Conservation (phyloP, 2,329 filamentous ascomycete species). For the Neoarthrinium moseri region DNA sequence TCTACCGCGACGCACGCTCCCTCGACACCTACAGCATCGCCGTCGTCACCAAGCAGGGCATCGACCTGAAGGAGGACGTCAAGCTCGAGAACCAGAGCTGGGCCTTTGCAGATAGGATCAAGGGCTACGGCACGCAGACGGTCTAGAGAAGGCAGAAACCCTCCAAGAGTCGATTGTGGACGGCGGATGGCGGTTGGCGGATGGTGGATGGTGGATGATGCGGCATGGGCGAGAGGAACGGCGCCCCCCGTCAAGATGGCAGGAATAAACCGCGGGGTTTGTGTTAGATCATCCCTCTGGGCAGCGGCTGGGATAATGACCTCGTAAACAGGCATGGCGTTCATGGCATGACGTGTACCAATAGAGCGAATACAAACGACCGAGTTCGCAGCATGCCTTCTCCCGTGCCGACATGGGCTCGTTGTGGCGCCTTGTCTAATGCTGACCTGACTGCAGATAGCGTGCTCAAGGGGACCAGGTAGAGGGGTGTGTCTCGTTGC, state of each 20-base stretch:
- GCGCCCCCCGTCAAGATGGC: too few relatives aligned
- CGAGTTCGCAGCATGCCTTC: neutral
- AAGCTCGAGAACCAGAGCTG: slow-evolving; percentile 95
- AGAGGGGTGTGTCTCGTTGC: too few relatives aligned
- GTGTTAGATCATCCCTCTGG: too few relatives aligned
- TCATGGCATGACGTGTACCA: neutral
- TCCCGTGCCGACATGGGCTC: too few relatives aligned
- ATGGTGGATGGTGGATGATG: neutral
- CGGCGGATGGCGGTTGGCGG: neutral
- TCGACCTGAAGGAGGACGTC: slow-evolving; percentile 80
- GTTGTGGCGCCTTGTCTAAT: too few relatives aligned
- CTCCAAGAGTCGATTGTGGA: neutral
- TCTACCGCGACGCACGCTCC: slow-evolving; percentile 93
- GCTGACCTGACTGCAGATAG: too few relatives aligned
- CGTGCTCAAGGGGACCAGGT: too few relatives aligned
- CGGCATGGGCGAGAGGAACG: too few relatives aligned
- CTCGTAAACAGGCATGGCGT: slow-evolving; percentile 2
- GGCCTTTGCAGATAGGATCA: slow-evolving; percentile 94
- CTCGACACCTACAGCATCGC: slow-evolving; percentile 90
- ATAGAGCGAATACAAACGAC: slow-evolving; percentile 2
- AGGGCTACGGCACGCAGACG: slow-evolving; percentile 88
- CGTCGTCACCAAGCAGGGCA: slow-evolving; percentile 83
- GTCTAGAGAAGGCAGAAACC: slow-evolving; percentile 35
- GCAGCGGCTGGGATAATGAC: neutral
- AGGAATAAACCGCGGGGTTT: neutral